Conservation (phyloP, 805 yeast genomes). For the Candida boidinii region DNA sequence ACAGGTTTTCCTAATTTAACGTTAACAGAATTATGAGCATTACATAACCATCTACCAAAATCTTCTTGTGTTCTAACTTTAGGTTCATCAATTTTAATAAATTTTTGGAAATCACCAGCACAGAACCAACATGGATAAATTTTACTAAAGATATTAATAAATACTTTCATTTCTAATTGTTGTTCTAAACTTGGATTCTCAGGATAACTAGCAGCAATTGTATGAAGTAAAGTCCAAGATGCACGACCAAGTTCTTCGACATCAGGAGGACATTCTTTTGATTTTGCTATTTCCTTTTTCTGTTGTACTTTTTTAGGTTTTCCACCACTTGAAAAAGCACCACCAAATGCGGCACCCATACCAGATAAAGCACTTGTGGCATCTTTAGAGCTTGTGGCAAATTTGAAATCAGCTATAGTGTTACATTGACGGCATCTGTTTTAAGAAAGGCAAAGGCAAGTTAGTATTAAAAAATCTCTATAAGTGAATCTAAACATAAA, state of each 20-base stretch:
- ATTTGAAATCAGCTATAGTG: conserved; percentile 67
- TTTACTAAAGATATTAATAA: conserved; percentile 61
- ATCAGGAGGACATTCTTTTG: conserved; percentile 75
- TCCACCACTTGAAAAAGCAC: conserved; percentile 12
- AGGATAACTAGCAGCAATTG: conserved; percentile 87
- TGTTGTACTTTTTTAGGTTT: neutral
- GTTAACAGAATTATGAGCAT: conserved; percentile 93
- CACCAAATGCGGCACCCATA: conserved; percentile 10
- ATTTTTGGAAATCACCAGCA: conserved; percentile 72
- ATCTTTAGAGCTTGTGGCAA: conserved; percentile 33
- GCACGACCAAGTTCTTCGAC: conserved; percentile 72
- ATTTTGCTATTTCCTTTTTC: conserved; percentile 16
- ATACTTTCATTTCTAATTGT: conserved; percentile 64
- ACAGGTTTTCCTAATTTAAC: conserved; percentile 73
- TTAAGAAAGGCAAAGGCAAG: conserved; percentile 2
- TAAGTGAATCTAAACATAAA: too few relatives aligned
- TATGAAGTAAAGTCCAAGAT: conserved; percentile 88
- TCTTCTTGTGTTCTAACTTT: conserved; percentile 60
- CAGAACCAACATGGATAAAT: conserved; percentile 94
- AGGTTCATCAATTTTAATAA: conserved; percentile 46
- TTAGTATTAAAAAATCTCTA: neutral
- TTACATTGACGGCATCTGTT: conserved; percentile 77
- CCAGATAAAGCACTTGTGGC: conserved; percentile 6
- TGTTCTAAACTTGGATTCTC: conserved; percentile 49
- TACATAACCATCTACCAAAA: conserved; percentile 87